Evolutionary conservation across 1,284 basidiomycete species (phyloP).

Genomic region (Ganoderma lucidum): DNA sequence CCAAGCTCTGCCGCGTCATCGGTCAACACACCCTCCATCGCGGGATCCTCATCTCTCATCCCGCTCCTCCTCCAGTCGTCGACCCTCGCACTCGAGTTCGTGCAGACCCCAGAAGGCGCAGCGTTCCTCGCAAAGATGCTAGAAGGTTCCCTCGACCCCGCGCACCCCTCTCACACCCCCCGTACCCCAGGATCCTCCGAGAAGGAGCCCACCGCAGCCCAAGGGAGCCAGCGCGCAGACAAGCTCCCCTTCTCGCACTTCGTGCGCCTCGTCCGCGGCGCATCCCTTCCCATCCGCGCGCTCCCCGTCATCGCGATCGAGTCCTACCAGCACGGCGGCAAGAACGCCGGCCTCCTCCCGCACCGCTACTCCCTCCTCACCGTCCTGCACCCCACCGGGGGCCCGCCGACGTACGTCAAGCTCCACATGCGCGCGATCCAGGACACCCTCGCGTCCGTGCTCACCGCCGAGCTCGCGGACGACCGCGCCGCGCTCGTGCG

Average conservation of each 20-base stretch:
- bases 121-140: background rate
- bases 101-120: background rate
- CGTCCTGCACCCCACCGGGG: background rate
- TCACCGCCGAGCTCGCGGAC: background rate
- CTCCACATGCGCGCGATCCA: slow-evolving; percentile 2
- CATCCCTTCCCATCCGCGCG: background rate
- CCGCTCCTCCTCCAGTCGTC: background rate
- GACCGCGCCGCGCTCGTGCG: slow-evolving; percentile 4
- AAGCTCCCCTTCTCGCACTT: slow-evolving; percentile 7
- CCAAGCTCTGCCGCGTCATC: background rate
- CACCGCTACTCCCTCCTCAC: slow-evolving; percentile 10
- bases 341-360: background rate
- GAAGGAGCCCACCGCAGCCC: too few relatives aligned
- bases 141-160: background rate
- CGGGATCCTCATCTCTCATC: background rate
- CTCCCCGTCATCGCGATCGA: slow-evolving; percentile 12
- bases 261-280: background rate
- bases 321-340: background rate
- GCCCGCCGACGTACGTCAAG: slow-evolving; percentile 9
- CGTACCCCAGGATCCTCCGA: background rate
- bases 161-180: background rate
- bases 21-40: background rate
- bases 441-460: background rate
- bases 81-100: background rate
- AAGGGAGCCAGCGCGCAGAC: background rate